Conservation (phyloP, 208 protist species). For the Trypanosoma mega region DNA sequence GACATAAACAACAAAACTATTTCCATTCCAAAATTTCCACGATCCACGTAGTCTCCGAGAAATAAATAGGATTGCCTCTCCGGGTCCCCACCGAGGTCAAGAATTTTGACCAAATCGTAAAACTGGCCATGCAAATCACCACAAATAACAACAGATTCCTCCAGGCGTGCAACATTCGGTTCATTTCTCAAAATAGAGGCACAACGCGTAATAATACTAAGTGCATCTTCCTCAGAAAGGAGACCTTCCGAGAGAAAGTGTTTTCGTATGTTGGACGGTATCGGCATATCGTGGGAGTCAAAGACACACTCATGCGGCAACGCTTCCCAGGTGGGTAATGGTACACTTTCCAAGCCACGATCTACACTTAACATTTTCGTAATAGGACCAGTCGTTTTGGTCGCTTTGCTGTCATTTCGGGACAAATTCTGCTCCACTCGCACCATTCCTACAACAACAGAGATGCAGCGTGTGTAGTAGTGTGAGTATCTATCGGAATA, state of each 20-base stretch:
- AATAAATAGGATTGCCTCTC: conserved; percentile 92
- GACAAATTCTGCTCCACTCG: no score
- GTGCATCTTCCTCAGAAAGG: conserved; percentile 65
- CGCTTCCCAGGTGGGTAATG: conserved; percentile 69
- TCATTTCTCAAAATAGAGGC: conserved; percentile 79
- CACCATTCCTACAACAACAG: no score
- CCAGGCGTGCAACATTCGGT: conserved; percentile 78
- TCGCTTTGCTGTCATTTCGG: no score
- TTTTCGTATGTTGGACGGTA: conserved; percentile 51
- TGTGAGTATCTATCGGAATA: no score
- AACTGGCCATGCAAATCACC: conserved; percentile 98
- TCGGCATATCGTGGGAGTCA: conserved; percentile 46
- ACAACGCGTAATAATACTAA: conserved; percentile 70
- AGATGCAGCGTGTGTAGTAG: no score
- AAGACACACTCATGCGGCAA: conserved; percentile 50
- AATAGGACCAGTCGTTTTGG: conserved; percentile 16
- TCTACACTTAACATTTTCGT: conserved; percentile 61
- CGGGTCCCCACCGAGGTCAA: conserved; percentile 92
- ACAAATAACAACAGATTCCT: conserved; percentile 78
- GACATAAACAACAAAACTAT: conserved; percentile 93
- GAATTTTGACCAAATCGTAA: conserved; percentile 96
- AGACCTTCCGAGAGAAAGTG: conserved; percentile 83
- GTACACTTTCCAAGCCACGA: conserved; percentile 46
- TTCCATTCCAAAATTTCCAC: conserved; percentile 90
- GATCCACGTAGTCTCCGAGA: conserved; percentile 97